These are phyloP conservation scores for Cercospora sp. DNA, from an alignment of 2,329 filamentous ascomycete genomes.

Conservation along the genomic window DNA sequence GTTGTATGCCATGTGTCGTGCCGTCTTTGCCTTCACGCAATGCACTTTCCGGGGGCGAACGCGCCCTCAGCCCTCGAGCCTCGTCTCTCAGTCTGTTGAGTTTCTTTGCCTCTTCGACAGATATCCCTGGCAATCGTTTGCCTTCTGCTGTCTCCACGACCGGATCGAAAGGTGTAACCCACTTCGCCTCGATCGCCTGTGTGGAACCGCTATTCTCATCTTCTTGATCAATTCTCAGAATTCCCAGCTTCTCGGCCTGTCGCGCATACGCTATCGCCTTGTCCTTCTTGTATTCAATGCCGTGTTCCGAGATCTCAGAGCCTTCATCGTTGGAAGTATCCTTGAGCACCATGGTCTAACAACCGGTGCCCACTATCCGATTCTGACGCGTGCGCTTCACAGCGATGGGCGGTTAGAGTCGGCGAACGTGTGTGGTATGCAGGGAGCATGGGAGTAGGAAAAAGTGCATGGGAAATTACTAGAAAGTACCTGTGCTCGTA, in stretches of 20 bases:
- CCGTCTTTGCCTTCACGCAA: conserved; percentile 47
- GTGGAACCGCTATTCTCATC: conserved; percentile 48
- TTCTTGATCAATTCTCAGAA: conserved; percentile 44
- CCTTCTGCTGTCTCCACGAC: conserved; percentile 69
- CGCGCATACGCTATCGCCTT: conserved; percentile 55
- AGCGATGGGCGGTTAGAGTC: neutral
- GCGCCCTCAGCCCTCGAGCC: conserved; percentile 43
- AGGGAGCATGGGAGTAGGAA: conserved; percentile 9
- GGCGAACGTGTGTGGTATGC: neutral
- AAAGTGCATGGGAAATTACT: neutral
- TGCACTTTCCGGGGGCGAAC: conserved; percentile 34
- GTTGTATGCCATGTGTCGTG: conserved; percentile 42
- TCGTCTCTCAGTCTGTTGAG: conserved; percentile 64
- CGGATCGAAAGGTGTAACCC: conserved; percentile 67
- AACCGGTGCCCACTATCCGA: neutral
- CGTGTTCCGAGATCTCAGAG: neutral
- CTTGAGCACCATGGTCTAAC: neutral
- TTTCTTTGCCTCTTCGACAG: conserved; percentile 67
- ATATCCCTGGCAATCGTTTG: conserved; percentile 66
- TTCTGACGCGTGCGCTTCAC: neutral
- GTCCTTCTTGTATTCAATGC: conserved; percentile 11
- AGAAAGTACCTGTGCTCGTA: neutral
- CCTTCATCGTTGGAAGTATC: neutral
- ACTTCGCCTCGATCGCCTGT: conserved; percentile 61
- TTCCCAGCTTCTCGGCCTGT: conserved; percentile 56